A percentile compares a stretch with the other conserved stretches of the same genome.
Evolutionary conservation across 1,284 basidiomycete species (phyloP).

Genomic region (Microstroma glucosiphilum): DNA sequence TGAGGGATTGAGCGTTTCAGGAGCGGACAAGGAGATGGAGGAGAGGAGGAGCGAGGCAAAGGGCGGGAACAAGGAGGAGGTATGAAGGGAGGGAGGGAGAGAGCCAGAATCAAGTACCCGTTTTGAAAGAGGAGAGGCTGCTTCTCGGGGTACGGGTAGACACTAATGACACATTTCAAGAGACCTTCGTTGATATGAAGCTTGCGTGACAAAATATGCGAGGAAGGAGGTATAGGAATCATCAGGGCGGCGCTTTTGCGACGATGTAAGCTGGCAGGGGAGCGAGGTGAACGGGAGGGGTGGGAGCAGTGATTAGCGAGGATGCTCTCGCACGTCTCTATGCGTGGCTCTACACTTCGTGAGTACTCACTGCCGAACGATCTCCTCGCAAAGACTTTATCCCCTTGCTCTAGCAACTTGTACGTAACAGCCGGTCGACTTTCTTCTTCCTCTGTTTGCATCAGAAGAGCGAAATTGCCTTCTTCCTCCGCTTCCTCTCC

Average conservation of each 20-base stretch:
- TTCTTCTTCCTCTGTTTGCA: not conserved
- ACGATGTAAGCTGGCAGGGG: not conserved
- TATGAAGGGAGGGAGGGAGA: not conserved
- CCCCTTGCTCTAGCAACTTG: not conserved
- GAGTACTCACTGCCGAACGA: not conserved
- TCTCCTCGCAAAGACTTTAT: not conserved
- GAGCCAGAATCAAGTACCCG: not conserved
- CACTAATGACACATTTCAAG: not conserved
- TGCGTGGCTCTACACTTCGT: not conserved
- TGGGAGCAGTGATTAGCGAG: too few species aligned
- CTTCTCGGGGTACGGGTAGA: not conserved
- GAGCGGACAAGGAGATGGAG: constrained; percentile 16
- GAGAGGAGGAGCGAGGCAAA: constrained; percentile 5
- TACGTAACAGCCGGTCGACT: not conserved
- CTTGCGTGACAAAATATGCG: not conserved
- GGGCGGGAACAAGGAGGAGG: not conserved
- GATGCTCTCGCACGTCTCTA: too few species aligned
- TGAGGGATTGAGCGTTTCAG: constrained; percentile 5
- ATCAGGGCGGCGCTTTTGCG: not conserved
- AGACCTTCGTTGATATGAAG: not conserved
- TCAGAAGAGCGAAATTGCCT: constrained; percentile 1
- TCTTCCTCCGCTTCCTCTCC: constrained; percentile 14
- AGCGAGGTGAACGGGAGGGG: not conserved
- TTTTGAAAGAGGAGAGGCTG: not conserved
- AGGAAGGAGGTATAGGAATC: not conserved